A percentile compares a stretch with the other conserved stretches of the same genome.
These are phyloP conservation scores for Hyaloscypha hepaticicola DNA, from an alignment of 495 filamentous ascomycete species.

Conservation along the genomic window DNA sequence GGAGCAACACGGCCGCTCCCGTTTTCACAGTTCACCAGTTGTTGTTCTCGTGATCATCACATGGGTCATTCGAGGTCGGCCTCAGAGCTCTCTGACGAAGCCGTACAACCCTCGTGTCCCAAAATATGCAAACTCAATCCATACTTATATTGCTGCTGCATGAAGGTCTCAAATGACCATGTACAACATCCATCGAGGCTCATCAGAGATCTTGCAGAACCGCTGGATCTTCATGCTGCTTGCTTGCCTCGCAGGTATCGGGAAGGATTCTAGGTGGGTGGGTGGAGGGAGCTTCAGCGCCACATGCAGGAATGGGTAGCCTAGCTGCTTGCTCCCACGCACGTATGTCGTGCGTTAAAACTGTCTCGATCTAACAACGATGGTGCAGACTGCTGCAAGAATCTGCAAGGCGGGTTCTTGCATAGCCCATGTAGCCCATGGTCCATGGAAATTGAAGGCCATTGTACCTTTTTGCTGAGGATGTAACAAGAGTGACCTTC, in stretches of 20 bases:
- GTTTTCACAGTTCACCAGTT: constrained; percentile 17
- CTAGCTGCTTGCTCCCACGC: constrained; percentile 21
- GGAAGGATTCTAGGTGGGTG: constrained; percentile 2
- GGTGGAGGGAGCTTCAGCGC: constrained; percentile 3
- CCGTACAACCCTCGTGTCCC: constrained; percentile 28
- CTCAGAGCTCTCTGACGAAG: constrained; percentile 8
- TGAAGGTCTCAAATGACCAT: constrained; percentile 11
- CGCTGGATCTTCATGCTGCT: constrained; percentile 13
- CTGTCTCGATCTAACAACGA: constrained; percentile 30
- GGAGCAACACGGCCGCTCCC: constrained; percentile 24
- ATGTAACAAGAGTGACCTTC: constrained; percentile 14
- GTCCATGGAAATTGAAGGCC: constrained; percentile 9
- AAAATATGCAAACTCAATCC: constrained; percentile 18
- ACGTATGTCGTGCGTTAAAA: constrained; percentile 29
- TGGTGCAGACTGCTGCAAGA: constrained; percentile 27
- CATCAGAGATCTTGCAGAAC: constrained; percentile 6
- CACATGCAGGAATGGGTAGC: constrained; percentile 16
- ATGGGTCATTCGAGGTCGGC: constrained; percentile 9
- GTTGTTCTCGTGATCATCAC: constrained; percentile 31
- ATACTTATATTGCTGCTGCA: constrained; percentile 25
- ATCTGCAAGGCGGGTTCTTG: constrained; percentile 23
- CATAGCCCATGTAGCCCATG: constrained; percentile 11
- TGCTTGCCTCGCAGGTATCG: constrained; percentile 11
- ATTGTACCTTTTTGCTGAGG: constrained; percentile 8
- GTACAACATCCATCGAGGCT: constrained; percentile 22